These are phyloP conservation scores for Kodamaea sagamina DNA, from an alignment of 805 yeast genomes.

Conservation along the genomic window DNA sequence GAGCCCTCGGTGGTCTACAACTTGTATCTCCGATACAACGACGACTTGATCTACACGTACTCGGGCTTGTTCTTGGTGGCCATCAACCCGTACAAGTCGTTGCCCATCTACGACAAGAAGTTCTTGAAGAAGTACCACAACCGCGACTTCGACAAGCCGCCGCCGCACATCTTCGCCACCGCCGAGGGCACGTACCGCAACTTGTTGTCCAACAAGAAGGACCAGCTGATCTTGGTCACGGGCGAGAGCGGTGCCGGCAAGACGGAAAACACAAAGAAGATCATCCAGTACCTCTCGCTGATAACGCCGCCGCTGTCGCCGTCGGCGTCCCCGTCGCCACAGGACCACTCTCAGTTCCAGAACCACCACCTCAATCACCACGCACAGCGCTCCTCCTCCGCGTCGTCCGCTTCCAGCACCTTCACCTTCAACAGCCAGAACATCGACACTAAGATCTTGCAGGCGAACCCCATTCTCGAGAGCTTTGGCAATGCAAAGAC, in stretches of 20 bases:
- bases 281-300: slow-evolving; percentile 86
- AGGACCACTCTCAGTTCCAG: neutral
- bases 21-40: slow-evolving; percentile 70
- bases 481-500: slow-evolving; percentile 98
- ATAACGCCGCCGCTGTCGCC: slow-evolving; percentile 49
- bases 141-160: slow-evolving; percentile 36
- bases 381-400: slow-evolving; percentile 7
- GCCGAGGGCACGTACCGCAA: slow-evolving; percentile 85
- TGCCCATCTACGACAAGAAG: slow-evolving; percentile 69
- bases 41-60: slow-evolving; percentile 85
- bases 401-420: slow-evolving; percentile 8
- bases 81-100: slow-evolving; percentile 80
- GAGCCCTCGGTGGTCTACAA: slow-evolving; percentile 96
- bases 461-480: slow-evolving; percentile 94
- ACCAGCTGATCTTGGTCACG: slow-evolving; percentile 93
- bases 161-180: slow-evolving; percentile 90
- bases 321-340: slow-evolving; percentile 11
- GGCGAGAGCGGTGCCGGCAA: slow-evolving; percentile 99
- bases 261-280: slow-evolving; percentile 94
- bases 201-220: slow-evolving; percentile 63
- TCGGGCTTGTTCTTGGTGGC: slow-evolving; percentile 96
- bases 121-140: slow-evolving; percentile 57
- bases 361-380: slow-evolving; percentile 4
- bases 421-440: slow-evolving; percentile 29
- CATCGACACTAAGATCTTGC: slow-evolving; percentile 82